phyloP scores from a whole-genome alignment of 2,329 filamentous ascomycete genomes.

The Alternaria hordeiaustralica region DNA sequence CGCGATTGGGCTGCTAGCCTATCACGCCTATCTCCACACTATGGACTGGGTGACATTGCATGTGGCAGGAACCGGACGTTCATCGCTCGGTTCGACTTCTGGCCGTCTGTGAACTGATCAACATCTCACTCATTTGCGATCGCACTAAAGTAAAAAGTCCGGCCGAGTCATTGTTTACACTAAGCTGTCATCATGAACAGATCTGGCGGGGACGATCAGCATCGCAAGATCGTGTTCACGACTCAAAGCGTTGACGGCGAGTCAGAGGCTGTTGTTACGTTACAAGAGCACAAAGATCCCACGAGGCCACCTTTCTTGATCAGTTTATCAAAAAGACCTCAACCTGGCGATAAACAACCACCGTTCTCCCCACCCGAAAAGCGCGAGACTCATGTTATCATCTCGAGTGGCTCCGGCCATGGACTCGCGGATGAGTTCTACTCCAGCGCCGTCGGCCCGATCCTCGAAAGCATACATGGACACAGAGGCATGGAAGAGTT shows the following conservation, averaged over 20 bases:
- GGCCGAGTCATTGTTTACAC: neutral
- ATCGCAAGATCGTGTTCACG: slow-evolving; percentile 11
- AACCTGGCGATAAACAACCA: slow-evolving; percentile 13
- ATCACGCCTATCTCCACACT: neutral
- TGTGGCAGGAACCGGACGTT: neutral
- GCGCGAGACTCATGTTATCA: slow-evolving; percentile 50
- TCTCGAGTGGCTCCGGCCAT: slow-evolving; percentile 56
- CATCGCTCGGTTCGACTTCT: neutral
- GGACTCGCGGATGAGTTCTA: slow-evolving; percentile 51
- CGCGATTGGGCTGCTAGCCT: neutral
- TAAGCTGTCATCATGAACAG: neutral
- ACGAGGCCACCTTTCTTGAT: slow-evolving; percentile 24
- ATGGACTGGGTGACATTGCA: neutral
- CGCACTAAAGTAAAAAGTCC: neutral
- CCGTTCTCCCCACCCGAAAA: slow-evolving; percentile 5
- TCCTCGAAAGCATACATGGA: slow-evolving; percentile 52
- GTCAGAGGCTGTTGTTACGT: slow-evolving; percentile 1
- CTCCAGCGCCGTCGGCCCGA: slow-evolving; percentile 45
- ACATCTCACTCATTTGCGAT: neutral
- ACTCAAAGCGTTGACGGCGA: slow-evolving; percentile 14
- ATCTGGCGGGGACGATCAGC: neutral
- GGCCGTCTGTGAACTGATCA: rapidly evolving
- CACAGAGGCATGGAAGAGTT: slow-evolving; percentile 50
- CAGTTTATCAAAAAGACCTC: slow-evolving; percentile 25
- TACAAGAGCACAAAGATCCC: slow-evolving; percentile 22